These are phyloP conservation scores for Syzygium aqueum DNA, from an alignment of 345 rosid genomes.

Conservation along the genomic window DNA sequence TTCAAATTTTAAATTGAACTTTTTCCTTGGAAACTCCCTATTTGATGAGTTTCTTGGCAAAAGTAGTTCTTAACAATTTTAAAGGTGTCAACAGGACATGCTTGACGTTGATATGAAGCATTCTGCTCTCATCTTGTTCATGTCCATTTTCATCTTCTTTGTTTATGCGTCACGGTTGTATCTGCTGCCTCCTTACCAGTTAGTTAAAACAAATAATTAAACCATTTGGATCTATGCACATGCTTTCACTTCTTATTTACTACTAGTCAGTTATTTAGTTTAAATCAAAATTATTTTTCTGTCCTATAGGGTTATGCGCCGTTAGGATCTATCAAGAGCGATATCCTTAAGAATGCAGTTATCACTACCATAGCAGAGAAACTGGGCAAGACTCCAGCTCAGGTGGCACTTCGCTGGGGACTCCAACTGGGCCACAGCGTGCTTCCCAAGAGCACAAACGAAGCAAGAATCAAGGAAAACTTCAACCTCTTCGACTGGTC, in stretches of 20 bases:
- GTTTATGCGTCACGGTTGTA: neutral
- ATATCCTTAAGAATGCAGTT: conserved; percentile 51
- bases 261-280: neutral
- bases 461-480: conserved; percentile 64
- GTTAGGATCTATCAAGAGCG: conserved; percentile 55
- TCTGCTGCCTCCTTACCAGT: neutral
- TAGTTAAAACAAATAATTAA: neutral
- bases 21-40: neutral
- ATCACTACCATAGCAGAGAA: conserved; percentile 46
- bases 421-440: conserved; percentile 83
- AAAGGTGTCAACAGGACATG: neutral
- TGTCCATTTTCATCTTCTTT: neutral
- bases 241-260: neutral
- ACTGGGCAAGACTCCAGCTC: conserved; percentile 76
- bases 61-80: neutral
- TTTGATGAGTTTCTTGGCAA: neutral
- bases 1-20: neutral
- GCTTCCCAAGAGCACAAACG: conserved; percentile 75
- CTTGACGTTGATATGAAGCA: neutral
- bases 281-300: neutral
- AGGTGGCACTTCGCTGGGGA: conserved; percentile 83
- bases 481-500: conserved; percentile 66
- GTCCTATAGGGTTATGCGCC: conserved; percentile 71
- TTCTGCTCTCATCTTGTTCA: neutral
- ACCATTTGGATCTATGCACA: neutral